These are phyloP conservation scores for Hirsutella rhossiliensis DNA, from an alignment of 2,329 filamentous ascomycete species.

Conservation along the genomic window DNA sequence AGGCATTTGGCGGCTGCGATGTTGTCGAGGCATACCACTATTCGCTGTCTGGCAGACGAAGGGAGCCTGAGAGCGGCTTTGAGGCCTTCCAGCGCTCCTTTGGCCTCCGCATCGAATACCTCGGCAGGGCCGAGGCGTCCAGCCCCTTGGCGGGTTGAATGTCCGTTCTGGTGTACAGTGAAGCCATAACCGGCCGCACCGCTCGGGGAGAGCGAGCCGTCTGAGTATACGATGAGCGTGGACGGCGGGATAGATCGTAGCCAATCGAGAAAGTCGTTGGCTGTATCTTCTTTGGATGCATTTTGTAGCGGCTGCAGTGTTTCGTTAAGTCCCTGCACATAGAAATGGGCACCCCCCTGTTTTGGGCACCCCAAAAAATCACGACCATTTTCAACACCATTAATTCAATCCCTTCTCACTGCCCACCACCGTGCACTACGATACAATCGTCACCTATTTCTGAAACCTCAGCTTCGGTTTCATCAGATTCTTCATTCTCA, in stretches of 20 bases:
- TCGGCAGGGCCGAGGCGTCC: constrained; percentile 4
- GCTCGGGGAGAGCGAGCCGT: constrained; percentile 3
- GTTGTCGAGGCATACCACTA: constrained; percentile 8
- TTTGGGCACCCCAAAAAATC: too few species aligned
- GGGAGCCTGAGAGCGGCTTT: constrained; percentile 4
- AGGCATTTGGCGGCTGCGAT: constrained; percentile 5
- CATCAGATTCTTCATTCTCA: too few species aligned
- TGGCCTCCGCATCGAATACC: constrained; percentile 7
- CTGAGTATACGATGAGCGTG: constrained; percentile 4
- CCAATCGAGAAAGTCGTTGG: constrained; percentile 3
- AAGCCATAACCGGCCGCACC: constrained; percentile 5
- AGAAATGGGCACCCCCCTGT: too few species aligned
- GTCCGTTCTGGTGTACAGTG: constrained; percentile 2
- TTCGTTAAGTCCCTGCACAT: too few species aligned
- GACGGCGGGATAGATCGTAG: constrained; percentile 1
- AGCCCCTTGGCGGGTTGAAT: not conserved
- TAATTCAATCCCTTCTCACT: too few species aligned
- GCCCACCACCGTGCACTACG: too few species aligned
- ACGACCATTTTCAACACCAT: too few species aligned
- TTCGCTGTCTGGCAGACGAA: constrained; percentile 1
- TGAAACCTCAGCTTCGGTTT: too few species aligned
- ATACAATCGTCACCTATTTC: too few species aligned
- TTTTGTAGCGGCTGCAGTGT: constrained; percentile 2
- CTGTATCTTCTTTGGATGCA: constrained; percentile 5
- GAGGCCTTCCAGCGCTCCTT: constrained; percentile 5